Evolutionary conservation across 495 filamentous ascomycete genomes (phyloP), one percentile per base, ranked within the genome.

Genomic region (Sporormia fimetaria): DNA sequence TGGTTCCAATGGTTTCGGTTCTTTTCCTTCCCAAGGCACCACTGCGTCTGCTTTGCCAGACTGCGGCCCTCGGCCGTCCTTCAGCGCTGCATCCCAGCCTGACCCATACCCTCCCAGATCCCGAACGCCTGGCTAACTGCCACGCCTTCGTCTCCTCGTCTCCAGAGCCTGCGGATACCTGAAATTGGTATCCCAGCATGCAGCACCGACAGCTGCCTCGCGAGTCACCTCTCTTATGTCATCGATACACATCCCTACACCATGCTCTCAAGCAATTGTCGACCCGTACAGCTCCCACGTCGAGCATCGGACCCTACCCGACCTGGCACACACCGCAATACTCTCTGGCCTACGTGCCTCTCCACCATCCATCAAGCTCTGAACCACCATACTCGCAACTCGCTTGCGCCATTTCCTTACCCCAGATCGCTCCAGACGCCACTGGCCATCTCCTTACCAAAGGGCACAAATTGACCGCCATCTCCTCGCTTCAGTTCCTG

Each of bases 151-250:
- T n/a, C n/a, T n/a, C n/a, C n/a, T n/a, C n/a, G n/a, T n/a, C n/a
- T n/a, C n/a, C n/a, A n/a, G n/a, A n/a, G n/a, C n/a, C n/a, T n/a
- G n/a, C n/a, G 31, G 24, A 37, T 38, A 38, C 33, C 42, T 35
- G n/a, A 34, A 3, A 21, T 21, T 30, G 36, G 26, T 33, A 33
- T 31, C 34, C 24, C 8, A 33, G 42, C 36, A 6, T 40, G 20
- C 25, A 40, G 36, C 30, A 31, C 40, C 14, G 40, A 40, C 37
- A 9, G 40, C 44, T 44, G 51, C 45, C 21, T 49, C 33, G 45
- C 45, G 45, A 40, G 34, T 38, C 33, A 26, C 49, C 46, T 49
- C 40, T 31, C 46, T 49, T 54, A 45, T 54, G 17, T 42, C 40
- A 43, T 52, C 40, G 38, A 47, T 31, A 38, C 21, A 27, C 25